phyloP scores from a whole-genome alignment of 768 basidiomycete genomes.

The Macrocybe gigantea region DNA sequence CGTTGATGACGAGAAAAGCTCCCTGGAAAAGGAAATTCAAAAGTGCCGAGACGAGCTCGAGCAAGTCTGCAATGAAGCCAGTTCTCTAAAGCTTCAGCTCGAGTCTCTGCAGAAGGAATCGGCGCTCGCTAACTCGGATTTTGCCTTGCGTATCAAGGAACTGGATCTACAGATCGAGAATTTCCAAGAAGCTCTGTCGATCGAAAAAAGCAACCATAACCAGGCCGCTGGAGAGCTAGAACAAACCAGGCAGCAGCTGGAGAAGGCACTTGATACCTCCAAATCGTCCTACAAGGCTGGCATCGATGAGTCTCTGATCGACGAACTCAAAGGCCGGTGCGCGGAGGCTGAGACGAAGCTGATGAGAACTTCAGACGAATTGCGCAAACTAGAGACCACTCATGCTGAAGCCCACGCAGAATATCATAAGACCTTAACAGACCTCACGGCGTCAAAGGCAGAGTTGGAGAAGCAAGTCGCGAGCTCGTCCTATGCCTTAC shows the following conservation, averaged over 20 bases:
- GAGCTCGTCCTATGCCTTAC: too few relatives aligned
- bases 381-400: not conserved
- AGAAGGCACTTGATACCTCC: not conserved
- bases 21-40: constrained; percentile 4
- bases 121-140: not conserved
- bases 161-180: not conserved
- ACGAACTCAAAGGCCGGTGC: too few relatives aligned
- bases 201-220: constrained; percentile 16
- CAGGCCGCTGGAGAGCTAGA: constrained; percentile 19
- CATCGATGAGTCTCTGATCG: too few relatives aligned
- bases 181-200: constrained; percentile 8
- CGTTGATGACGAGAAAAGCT: constrained; percentile 3
- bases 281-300: not conserved
- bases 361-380: too few relatives aligned
- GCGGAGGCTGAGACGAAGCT: too few relatives aligned
- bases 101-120: not conserved
- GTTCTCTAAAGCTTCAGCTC: not conserved
- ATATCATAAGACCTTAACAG: too few relatives aligned
- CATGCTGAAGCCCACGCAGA: not conserved
- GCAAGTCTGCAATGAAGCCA: constrained; percentile 1
- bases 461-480: not conserved
- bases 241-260: constrained; percentile 13
- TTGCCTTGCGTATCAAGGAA: not conserved
- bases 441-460: not conserved
- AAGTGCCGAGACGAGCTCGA: constrained; percentile 3